These are phyloP conservation scores for Phallus indusiatus DNA, from an alignment of 768 basidiomycete genomes.

Conservation along the genomic window DNA sequence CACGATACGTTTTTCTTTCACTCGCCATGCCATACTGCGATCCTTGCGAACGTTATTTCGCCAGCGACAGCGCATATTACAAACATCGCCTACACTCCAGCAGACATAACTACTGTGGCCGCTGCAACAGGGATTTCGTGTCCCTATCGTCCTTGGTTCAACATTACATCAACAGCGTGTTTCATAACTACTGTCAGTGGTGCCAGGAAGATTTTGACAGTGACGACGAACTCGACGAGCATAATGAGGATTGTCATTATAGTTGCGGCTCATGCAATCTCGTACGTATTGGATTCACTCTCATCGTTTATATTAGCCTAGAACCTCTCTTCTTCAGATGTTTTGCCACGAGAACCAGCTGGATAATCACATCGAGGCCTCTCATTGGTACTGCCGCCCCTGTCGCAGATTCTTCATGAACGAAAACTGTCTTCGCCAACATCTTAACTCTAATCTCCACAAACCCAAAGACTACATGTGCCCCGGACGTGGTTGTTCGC, in stretches of 20 bases:
- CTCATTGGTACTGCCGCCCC: constrained; percentile 33
- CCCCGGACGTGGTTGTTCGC: constrained; percentile 33
- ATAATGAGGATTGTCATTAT: constrained; percentile 21
- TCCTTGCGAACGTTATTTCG: constrained; percentile 32
- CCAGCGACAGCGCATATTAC: constrained; percentile 17
- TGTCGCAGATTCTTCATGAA: constrained; percentile 38
- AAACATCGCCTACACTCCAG: constrained; percentile 30
- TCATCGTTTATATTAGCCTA: neutral
- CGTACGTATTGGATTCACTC: neutral
- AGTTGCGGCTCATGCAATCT: neutral
- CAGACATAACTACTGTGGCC: constrained; percentile 35
- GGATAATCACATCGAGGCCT: constrained; percentile 28
- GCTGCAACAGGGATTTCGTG: constrained; percentile 39
- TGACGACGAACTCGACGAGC: constrained; percentile 10
- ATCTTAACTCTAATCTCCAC: constrained; percentile 47
- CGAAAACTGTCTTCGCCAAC: constrained; percentile 32
- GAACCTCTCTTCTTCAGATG: neutral
- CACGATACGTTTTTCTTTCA: too few species aligned
- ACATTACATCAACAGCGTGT: constrained; percentile 42
- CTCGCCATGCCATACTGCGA: constrained; percentile 26
- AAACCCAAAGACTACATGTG: constrained; percentile 30
- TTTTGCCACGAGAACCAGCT: constrained; percentile 20
- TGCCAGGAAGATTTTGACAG: constrained; percentile 37
- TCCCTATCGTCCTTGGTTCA: constrained; percentile 29
- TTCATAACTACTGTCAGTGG: constrained; percentile 42